Base-by-base conservation (phyloP, 441 rosid species). In the Sinapis alba region DNA sequence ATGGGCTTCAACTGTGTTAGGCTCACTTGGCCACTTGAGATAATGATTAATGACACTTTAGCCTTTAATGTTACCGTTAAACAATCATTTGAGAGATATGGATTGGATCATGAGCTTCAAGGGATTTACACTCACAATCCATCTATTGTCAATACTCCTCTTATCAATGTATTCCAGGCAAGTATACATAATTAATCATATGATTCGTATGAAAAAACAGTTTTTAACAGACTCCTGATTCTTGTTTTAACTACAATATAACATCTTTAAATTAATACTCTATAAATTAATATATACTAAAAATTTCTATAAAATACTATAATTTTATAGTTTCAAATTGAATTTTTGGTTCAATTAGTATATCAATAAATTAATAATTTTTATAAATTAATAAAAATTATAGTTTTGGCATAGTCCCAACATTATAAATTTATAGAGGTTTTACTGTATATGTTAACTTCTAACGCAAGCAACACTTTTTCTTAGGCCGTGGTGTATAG, bases 1-100 rank as follows among this genome's bases (percentile, higher is more conserved):
- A 75, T 83, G 87, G 93, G 97, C 6, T 94, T 94, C 78, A 94
- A 92, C 62, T 94, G 98, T 16, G 97, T 92, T 7, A 78, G 98
- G 73, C 73, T 91, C 62, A 94, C 96, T 26, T 94, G 97, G 98
- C 97, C 98, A 11, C 85, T 88, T 16, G 87, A 65, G 54, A 67
- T 94, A 64, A 86, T 81, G 81, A 90, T 90, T 41, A 81, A 91
- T 74, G 86, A 85, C 71, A 78, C 97, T 1, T 38, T 86, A 36
- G 87, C 86, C 24, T 84, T 81, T 11, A 70, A 64, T 70, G 78
- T 83, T 58, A 89, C 94, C 13, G 93, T 87, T 0, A 75, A 85
- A 21, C 89, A 86, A 53, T 90, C 96, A 0, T 86, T 93, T 76
- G 86, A 78, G 66, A 75, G 75, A 28, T 84, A 88, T 53, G 91